Evolutionary conservation across 2,329 filamentous ascomycete genomes (phyloP).

Genomic region (Coleophoma crateriformis): DNA sequence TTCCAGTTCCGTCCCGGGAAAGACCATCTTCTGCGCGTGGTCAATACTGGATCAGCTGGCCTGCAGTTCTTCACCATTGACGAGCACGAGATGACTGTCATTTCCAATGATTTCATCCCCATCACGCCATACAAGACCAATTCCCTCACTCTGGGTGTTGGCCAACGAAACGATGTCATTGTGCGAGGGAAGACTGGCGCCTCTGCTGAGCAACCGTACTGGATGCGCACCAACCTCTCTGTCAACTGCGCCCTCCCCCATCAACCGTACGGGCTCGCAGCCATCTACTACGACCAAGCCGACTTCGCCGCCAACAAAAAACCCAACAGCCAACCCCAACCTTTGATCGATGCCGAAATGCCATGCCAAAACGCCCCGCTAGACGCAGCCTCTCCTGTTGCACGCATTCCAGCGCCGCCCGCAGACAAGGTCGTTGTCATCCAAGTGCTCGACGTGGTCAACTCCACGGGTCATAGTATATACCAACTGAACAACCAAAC

Average conservation of each 20-base stretch:
- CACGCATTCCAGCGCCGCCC: conserved; percentile 30
- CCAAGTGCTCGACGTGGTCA: conserved; percentile 34
- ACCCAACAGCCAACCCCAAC: conserved; percentile 44
- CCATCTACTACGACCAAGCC: conserved; percentile 59
- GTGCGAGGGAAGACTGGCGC: conserved; percentile 37
- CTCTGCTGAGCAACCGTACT: conserved; percentile 37
- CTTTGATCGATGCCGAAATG: conserved; percentile 41
- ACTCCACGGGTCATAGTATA: conserved; percentile 2
- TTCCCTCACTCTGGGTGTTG: conserved; percentile 39
- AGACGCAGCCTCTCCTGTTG: conserved; percentile 39
- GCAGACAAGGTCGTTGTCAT: conserved; percentile 4
- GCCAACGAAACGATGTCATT: conserved; percentile 35
- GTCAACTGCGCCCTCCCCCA: conserved; percentile 39
- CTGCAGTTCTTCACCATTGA: conserved; percentile 40
- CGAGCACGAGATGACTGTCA: conserved; percentile 50
- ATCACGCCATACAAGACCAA: conserved; percentile 46
- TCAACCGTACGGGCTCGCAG: conserved; percentile 50
- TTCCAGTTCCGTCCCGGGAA: conserved; percentile 34
- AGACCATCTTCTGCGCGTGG: conserved; percentile 41
- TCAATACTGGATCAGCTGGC: conserved; percentile 39
- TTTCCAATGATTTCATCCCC: conserved; percentile 50
- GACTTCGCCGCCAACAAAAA: conserved; percentile 33
- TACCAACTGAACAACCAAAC: conserved; percentile 4
- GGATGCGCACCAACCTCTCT: conserved; percentile 52
- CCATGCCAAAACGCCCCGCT: conserved; percentile 54